Percentiles rank a stretch among this genome's conserved stretches.
Conservation (phyloP, 2,329 filamentous ascomycete species). For the Colletotrichum graminicola region DNA sequence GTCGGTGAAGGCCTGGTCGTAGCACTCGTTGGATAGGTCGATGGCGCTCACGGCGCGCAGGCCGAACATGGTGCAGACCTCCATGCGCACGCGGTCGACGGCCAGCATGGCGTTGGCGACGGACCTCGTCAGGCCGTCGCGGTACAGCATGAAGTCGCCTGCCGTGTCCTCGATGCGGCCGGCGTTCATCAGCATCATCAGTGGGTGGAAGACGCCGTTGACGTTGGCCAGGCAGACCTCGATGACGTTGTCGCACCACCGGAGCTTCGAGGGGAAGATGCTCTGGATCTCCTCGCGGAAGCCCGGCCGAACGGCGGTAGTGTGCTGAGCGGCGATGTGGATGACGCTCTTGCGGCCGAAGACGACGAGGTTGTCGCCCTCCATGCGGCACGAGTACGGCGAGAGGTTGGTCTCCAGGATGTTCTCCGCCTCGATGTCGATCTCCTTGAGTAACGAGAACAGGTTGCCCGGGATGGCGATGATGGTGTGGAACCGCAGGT, state of each 20-base stretch:
- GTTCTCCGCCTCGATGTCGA: constrained; percentile 21
- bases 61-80: constrained; percentile 12
- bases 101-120: constrained; percentile 29
- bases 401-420: constrained; percentile 32
- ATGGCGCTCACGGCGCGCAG: constrained; percentile 18
- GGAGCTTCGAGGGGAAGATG: constrained; percentile 23
- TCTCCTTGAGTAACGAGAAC: constrained; percentile 16
- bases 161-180: constrained; percentile 23
- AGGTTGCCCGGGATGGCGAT: constrained; percentile 29
- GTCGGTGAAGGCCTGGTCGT: constrained; percentile 19
- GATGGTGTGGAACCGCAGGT: constrained; percentile 16
- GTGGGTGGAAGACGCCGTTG: constrained; percentile 32
- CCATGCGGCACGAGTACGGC: constrained; percentile 31
- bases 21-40: constrained; percentile 32
- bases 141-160: constrained; percentile 24
- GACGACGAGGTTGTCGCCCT: constrained; percentile 5
- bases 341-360: constrained; percentile 27
- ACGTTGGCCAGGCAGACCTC: constrained; percentile 33
- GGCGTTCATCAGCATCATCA: constrained; percentile 35
- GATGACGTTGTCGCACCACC: constrained; percentile 29
- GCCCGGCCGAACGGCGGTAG: not conserved
- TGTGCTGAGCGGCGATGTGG: constrained; percentile 21
- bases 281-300: constrained; percentile 30
- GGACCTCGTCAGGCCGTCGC: constrained; percentile 23
- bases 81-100: constrained; percentile 25